A percentile compares a stretch with the other conserved stretches of the same genome.
These are phyloP conservation scores for Albatrellus sp. DNA, from an alignment of 1,284 basidiomycete species.

Conservation along the genomic window DNA sequence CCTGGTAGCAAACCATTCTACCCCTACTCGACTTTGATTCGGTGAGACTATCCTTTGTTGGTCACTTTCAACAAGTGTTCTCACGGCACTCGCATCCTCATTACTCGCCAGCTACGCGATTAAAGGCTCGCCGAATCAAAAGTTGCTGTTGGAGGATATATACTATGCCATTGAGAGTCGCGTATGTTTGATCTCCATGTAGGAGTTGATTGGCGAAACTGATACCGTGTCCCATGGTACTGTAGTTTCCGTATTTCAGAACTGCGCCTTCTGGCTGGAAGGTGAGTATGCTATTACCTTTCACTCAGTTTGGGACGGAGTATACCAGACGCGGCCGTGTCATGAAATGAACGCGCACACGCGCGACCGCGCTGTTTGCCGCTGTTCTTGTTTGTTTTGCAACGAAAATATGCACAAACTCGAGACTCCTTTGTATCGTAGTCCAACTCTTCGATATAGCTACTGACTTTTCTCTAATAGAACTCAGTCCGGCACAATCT, in stretches of 20 bases:
- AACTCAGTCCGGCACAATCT: slow-evolving; percentile 93
- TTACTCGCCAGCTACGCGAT: slow-evolving; percentile 55
- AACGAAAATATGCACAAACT: slow-evolving; percentile 13
- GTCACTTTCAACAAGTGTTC: not conserved
- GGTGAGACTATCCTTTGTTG: slow-evolving; percentile 31
- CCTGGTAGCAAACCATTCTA: slow-evolving; percentile 79
- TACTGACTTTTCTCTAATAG: slow-evolving; percentile 27
- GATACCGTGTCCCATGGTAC: not conserved
- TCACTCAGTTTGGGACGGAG: not conserved
- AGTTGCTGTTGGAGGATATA: slow-evolving; percentile 71
- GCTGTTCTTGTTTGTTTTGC: slow-evolving; percentile 40
- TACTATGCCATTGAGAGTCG: slow-evolving; percentile 80
- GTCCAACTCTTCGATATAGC: slow-evolving; percentile 1
- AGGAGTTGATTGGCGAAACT: not conserved
- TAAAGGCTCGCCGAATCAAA: slow-evolving; percentile 76
- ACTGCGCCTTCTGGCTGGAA: slow-evolving; percentile 77
- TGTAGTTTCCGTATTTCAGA: slow-evolving; percentile 73
- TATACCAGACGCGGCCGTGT: not conserved
- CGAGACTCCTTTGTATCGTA: slow-evolving; percentile 5
- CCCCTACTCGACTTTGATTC: slow-evolving; percentile 76
- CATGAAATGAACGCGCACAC: not conserved
- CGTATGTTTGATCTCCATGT: slow-evolving; percentile 28
- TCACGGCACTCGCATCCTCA: slow-evolving; percentile 1
- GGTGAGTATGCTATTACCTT: slow-evolving; percentile 30
- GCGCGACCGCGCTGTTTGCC: slow-evolving; percentile 47